These are phyloP conservation scores for Gillenia trifoliata DNA, from an alignment of 306 rosid genomes.

Conservation along the genomic window DNA sequence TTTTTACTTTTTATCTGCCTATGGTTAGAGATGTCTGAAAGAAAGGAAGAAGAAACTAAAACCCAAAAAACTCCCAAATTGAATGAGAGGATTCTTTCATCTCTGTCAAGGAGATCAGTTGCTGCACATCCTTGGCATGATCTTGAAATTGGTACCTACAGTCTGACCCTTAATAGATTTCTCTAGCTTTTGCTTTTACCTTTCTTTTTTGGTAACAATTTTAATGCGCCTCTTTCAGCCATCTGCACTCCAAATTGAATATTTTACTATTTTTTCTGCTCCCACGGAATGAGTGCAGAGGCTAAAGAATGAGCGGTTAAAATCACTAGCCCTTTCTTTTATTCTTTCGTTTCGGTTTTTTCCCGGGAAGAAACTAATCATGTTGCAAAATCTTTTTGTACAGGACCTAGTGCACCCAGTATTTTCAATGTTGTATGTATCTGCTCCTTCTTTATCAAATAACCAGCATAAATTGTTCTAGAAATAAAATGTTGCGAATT, in stretches of 20 bases:
- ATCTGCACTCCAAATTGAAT: neutral
- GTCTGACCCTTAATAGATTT: neutral
- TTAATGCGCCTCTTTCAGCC: neutral
- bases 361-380: slow-evolving; percentile 14
- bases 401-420: slow-evolving; percentile 83
- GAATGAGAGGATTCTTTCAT: slow-evolving; percentile 94
- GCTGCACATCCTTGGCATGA: slow-evolving; percentile 99
- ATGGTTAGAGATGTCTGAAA: slow-evolving; percentile 46
- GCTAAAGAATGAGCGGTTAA: neutral
- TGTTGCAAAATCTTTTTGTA: slow-evolving; percentile 27
- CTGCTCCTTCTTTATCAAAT: neutral
- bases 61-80: slow-evolving; percentile 48
- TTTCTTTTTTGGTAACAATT: neutral
- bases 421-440: slow-evolving; percentile 75
- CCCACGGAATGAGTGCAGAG: neutral
- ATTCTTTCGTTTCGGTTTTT: neutral
- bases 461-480: neutral
- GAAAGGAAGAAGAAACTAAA: slow-evolving; percentile 6
- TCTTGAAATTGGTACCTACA: slow-evolving; percentile 82
- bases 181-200: neutral
- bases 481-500: neutral
- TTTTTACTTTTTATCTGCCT: neutral
- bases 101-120: slow-evolving; percentile 92
- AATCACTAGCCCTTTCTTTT: neutral
- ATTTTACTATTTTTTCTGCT: neutral